Conservation (phyloP, 805 yeast genomes). For the Yamadazyma insecticola region DNA sequence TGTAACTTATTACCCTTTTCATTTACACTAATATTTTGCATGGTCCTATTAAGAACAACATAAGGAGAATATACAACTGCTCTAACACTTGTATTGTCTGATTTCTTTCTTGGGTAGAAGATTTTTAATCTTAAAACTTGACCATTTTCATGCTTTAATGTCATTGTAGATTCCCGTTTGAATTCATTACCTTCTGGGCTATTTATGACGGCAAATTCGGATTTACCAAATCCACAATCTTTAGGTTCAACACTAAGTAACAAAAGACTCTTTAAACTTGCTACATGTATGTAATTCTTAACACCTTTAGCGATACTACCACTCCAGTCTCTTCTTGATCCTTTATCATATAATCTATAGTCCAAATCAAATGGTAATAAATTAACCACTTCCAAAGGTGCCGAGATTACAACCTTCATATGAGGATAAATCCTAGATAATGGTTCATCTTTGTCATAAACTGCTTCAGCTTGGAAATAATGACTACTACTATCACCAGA, state of each 20-base stretch:
- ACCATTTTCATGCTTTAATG: conserved; percentile 56
- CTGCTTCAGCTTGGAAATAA: conserved; percentile 70
- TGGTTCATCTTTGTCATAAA: conserved; percentile 62
- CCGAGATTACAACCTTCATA: conserved; percentile 67
- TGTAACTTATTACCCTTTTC: conserved; percentile 49
- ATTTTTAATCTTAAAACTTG: conserved; percentile 62
- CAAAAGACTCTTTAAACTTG: conserved; percentile 65
- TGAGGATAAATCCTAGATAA: conserved; percentile 78
- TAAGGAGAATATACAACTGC: conserved; percentile 82
- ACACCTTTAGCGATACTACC: conserved; percentile 60
- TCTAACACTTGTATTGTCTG: conserved; percentile 55
- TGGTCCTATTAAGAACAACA: conserved; percentile 76
- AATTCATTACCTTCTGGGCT: conserved; percentile 51
- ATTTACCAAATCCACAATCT: conserved; percentile 54
- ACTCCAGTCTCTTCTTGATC: conserved; percentile 61
- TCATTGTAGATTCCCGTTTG: conserved; percentile 49
- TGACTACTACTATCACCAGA: conserved; percentile 42
- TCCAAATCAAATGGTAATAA: conserved; percentile 76
- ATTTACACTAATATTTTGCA: conserved; percentile 53
- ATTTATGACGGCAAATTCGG: conserved; percentile 74
- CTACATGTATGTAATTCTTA: conserved; percentile 73
- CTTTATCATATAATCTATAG: conserved; percentile 74
- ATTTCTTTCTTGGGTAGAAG: conserved; percentile 52
- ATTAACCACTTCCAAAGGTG: conserved; percentile 85
- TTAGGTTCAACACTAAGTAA: conserved; percentile 66